Evolutionary conservation across 352 stramenopile species (phyloP).

Genomic region (Pythium oligandrum): DNA sequence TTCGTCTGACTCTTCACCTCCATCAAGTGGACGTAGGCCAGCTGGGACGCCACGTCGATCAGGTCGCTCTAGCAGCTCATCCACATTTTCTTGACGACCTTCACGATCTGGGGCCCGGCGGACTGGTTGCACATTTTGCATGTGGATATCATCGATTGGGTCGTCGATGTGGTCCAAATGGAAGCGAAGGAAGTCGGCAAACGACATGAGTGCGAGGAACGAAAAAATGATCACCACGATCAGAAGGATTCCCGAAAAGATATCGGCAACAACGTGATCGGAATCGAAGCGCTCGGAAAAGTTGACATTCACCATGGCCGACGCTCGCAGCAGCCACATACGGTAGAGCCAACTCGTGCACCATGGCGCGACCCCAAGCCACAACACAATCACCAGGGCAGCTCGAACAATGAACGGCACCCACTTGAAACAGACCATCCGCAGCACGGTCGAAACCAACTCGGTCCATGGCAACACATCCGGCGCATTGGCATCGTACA

Average conservation of each 20-base stretch:
- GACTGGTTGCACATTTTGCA: too few relatives aligned
- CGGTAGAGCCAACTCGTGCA: constrained; percentile 93
- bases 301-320: constrained; percentile 84
- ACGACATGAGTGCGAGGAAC: constrained; percentile 94
- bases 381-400: constrained; percentile 75
- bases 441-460: constrained; percentile 78
- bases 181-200: constrained; percentile 90
- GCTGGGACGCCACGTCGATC: background rate
- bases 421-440: constrained; percentile 83
- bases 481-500: constrained; percentile 87
- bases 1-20: constrained; percentile 5
- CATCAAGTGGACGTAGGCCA: constrained; percentile 1
- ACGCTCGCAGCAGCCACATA: constrained; percentile 89
- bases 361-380: constrained; percentile 86
- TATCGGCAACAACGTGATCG: constrained; percentile 75
- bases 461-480: constrained; percentile 85
- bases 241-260: constrained; percentile 88
- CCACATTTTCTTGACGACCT: background rate
- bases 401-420: constrained; percentile 80
- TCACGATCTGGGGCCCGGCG: too few relatives aligned
- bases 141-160: constrained; percentile 25
- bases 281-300: constrained; percentile 66
- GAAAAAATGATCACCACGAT: constrained; percentile 91
- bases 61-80: background rate
- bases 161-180: constrained; percentile 87